These are phyloP conservation scores for Nannochloris sp. DNA, from an alignment of 139 green algal genomes.

Conservation along the genomic window DNA sequence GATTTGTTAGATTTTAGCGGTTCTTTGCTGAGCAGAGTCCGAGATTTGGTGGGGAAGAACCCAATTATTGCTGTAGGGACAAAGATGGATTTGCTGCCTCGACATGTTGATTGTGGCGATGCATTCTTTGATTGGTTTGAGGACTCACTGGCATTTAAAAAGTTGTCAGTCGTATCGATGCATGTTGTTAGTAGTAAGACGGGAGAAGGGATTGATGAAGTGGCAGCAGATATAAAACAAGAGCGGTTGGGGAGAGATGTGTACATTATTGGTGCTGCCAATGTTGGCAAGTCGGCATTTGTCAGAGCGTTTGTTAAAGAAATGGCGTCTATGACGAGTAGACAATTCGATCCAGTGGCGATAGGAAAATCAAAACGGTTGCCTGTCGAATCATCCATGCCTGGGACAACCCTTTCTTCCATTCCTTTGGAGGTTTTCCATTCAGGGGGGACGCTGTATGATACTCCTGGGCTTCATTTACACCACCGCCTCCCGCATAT, in stretches of 20 bases:
- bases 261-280: conserved; percentile 88
- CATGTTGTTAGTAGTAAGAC: conserved; percentile 53
- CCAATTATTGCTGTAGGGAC: conserved; percentile 89
- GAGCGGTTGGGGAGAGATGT: conserved; percentile 81
- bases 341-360: conserved; percentile 45
- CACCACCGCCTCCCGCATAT: conserved; percentile 84
- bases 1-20: conserved; percentile 81
- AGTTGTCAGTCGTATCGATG: conserved; percentile 49
- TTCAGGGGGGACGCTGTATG: conserved; percentile 58
- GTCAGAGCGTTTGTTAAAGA: conserved; percentile 60
- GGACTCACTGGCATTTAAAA: conserved; percentile 40
- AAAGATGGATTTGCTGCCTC: conserved; percentile 86
- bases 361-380: conserved; percentile 31
- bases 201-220: conserved; percentile 38
- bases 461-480: conserved; percentile 91
- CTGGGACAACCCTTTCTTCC: conserved; percentile 83
- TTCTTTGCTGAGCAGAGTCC: conserved; percentile 56
- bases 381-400: conserved; percentile 83
- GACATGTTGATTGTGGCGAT: conserved; percentile 28
- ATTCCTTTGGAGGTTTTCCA: conserved; percentile 79
- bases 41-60: conserved; percentile 84
- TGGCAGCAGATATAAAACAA: conserved; percentile 38
- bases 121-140: conserved; percentile 59
- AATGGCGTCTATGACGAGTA: conserved; percentile 43
- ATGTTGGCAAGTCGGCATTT: conserved; percentile 96